Percentiles rank a stretch among this genome's conserved stretches.
Conservation (phyloP, 441 rosid genomes). For the Breynia disticha region DNA sequence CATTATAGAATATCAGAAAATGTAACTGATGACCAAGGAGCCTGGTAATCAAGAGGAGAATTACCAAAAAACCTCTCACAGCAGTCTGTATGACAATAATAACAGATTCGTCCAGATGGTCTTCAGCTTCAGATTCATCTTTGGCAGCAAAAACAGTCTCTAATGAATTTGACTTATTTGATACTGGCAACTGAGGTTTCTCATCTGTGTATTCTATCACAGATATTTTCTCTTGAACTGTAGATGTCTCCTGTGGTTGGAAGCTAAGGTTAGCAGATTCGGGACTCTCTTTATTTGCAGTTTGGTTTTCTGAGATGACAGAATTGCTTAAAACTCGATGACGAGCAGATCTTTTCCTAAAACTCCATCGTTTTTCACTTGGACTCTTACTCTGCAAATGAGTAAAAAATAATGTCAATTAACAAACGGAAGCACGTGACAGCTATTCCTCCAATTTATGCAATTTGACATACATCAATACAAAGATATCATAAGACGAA, state of each 20-base stretch:
- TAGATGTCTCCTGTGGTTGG: constrained; percentile 26
- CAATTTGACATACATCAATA: too few species aligned
- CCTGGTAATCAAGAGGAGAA: constrained; percentile 4
- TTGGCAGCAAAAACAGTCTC: constrained; percentile 24
- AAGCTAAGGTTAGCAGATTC: constrained; percentile 42
- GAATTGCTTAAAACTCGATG: constrained; percentile 63
- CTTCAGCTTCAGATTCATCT: constrained; percentile 24
- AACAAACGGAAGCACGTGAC: neutral
- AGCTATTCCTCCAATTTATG: too few species aligned
- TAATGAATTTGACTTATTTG: constrained; percentile 24
- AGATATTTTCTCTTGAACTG: constrained; percentile 33
- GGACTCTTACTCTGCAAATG: constrained; percentile 46
- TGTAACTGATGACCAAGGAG: neutral
- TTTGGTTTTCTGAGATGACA: constrained; percentile 39
- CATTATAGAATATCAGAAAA: constrained; percentile 12
- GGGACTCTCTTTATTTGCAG: constrained; percentile 42
- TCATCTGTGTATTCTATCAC: constrained; percentile 31
- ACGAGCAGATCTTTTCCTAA: constrained; percentile 65
- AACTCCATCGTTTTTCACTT: constrained; percentile 70
- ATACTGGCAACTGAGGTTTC: constrained; percentile 28
- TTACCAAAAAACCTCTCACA: constrained; percentile 58
- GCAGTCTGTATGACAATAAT: constrained; percentile 53
- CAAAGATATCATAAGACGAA: too few species aligned
- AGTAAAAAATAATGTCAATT: constrained; percentile 10
- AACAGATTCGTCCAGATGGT: constrained; percentile 36